Base-by-base conservation (phyloP, 2,329 filamentous ascomycete species). In the Dactylella cylindrospora region DNA sequence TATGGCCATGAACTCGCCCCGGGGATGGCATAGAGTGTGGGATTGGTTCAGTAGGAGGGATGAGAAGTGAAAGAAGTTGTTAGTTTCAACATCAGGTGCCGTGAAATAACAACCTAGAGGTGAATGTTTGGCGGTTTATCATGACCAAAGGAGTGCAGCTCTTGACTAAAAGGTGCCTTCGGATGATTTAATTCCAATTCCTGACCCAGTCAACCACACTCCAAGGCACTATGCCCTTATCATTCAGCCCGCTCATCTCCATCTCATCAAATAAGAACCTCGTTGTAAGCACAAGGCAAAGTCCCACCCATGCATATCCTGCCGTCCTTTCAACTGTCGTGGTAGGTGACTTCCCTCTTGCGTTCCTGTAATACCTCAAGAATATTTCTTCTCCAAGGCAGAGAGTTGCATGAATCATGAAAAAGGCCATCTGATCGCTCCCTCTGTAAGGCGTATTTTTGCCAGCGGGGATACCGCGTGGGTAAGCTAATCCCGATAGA, bases 221-320 rank as follows among this genome's bases (percentile, higher is more conserved):
- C 41, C 41, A 45, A 3, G 41, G 41, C 1, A 45, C 41, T 1
- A 45, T 29, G 12, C 33, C 41, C 41, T 45, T 45, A 22, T 45
- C 28, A 23, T 45, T 45, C 6, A 45, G 23, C 3, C 41, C 41
- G 13, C 41, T 45, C 10, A 45, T 15, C 12, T 45, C 41, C 41
- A 45, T 45, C 12, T 45, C 41, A 23, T 45, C 41, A 33, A 45
- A 45, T 12, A 45, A 8, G 19, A 32, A 45, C 12, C 41, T 33
- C 2, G 28, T 45, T 6, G 41, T 45, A 10, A 45, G 25, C 22
- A 20, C 15, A 5, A 45, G 12, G 31, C 41, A 45, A 23, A 20
- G 13, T 20, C 26, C 41, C 13, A 45, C 41, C 41, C 41, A 45
- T 12, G 17, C 7, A 22, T 45, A 45, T 29, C 41, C 41, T 7